Percentiles rank a stretch among this genome's conserved stretches.
Conservation (phyloP, 495 filamentous ascomycete genomes). For the Polyplosphaeria fusca region DNA sequence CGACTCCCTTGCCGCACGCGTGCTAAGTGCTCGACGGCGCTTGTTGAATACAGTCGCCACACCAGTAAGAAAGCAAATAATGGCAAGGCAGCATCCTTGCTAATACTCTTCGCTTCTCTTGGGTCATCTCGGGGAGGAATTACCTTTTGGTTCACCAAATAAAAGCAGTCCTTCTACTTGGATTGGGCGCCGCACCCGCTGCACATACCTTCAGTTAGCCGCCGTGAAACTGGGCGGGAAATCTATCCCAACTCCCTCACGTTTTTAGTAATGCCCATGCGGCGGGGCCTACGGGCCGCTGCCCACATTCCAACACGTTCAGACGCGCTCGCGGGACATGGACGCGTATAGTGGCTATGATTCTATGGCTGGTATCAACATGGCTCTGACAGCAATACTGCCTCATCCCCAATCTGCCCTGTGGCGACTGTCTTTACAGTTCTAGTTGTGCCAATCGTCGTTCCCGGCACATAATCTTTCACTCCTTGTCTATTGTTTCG, state of each 20-base stretch:
- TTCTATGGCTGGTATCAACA: not conserved
- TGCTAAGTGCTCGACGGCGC: not conserved
- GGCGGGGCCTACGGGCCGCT: not conserved
- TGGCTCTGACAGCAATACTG: not conserved
- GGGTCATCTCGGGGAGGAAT: not conserved
- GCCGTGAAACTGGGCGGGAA: too few species aligned
- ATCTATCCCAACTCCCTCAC: too few species aligned
- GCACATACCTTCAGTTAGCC: not conserved
- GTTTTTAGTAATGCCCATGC: too few species aligned
- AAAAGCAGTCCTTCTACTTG: not conserved
- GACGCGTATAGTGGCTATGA: not conserved
- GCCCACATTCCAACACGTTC: not conserved
- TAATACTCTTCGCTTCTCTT: not conserved
- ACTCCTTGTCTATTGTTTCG: not conserved
- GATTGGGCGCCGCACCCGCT: not conserved
- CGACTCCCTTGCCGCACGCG: not conserved
- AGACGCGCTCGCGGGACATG: not conserved
- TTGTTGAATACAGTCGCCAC: not conserved
- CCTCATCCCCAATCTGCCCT: not conserved
- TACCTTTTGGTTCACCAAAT: not conserved
- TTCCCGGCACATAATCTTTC: not conserved
- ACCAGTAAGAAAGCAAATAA: not conserved
- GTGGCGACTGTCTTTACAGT: not conserved
- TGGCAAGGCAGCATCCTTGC: too few species aligned
- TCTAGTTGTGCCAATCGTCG: too few species aligned